phyloP scores from a whole-genome alignment of 495 filamentous ascomycete species.

The Elasticomyces elasticus region DNA sequence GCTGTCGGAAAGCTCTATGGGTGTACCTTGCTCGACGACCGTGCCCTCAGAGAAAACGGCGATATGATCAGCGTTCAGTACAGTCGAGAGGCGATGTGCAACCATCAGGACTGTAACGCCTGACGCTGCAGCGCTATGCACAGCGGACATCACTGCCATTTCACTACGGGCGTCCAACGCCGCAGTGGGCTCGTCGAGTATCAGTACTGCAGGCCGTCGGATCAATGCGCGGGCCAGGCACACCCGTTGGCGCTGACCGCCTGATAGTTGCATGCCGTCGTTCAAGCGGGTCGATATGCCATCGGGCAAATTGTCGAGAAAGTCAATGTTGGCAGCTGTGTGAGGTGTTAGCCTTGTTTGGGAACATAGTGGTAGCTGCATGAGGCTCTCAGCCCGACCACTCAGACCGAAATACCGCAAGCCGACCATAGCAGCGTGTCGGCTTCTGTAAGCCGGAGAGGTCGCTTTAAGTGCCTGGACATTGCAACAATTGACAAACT shows the following conservation, averaged over 20 bases:
- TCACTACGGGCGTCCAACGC: slow-evolving; percentile 94
- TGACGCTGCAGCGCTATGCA: slow-evolving; percentile 67
- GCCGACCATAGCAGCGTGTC: no score
- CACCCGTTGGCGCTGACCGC: slow-evolving; percentile 94
- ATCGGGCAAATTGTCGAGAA: slow-evolving; percentile 89
- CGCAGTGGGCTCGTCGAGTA: slow-evolving; percentile 66
- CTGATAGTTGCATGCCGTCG: slow-evolving; percentile 83
- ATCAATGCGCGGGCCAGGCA: slow-evolving; percentile 90
- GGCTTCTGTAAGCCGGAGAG: no score
- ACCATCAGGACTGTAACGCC: slow-evolving; percentile 93
- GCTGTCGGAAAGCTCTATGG: slow-evolving; percentile 13
- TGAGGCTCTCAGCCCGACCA: no score
- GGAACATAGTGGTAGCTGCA: no score
- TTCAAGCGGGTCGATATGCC: slow-evolving; percentile 89
- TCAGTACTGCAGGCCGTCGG: slow-evolving; percentile 88
- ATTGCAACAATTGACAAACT: no score
- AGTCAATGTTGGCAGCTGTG: slow-evolving; percentile 87
- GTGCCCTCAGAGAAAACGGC: slow-evolving; percentile 78
- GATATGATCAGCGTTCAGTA: slow-evolving; percentile 84
- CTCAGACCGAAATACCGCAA: no score
- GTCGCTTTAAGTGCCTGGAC: no score
- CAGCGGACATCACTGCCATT: slow-evolving; percentile 79
- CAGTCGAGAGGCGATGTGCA: slow-evolving; percentile 86
- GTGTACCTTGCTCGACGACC: slow-evolving; percentile 76
- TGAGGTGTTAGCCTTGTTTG: no score